phyloP scores from a whole-genome alignment of 176 grass and related monocot genomes.

The Poa annua region DNA sequence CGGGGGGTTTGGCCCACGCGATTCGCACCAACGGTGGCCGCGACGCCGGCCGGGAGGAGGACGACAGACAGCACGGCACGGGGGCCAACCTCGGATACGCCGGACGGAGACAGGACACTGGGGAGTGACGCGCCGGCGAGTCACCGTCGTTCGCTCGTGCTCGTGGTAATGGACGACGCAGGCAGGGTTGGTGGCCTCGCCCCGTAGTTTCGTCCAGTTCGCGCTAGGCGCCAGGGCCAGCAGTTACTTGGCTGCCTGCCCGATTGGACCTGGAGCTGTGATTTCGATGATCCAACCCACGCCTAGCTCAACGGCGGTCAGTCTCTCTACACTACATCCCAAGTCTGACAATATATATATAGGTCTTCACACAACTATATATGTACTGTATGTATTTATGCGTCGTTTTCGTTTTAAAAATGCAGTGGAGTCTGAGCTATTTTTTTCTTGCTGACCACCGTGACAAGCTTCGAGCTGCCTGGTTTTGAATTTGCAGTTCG shows the following conservation, averaged over 20 bases:
- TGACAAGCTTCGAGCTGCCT: too few species aligned
- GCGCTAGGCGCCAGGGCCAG: neutral
- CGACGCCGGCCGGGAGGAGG: constrained; percentile 1
- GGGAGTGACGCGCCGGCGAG: constrained; percentile 4
- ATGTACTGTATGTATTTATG: too few species aligned
- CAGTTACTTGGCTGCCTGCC: neutral
- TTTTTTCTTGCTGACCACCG: neutral
- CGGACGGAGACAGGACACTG: neutral
- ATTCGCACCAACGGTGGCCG: neutral
- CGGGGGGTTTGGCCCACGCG: neutral
- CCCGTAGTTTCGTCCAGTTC: neutral
- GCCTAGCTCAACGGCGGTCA: neutral
- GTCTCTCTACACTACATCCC: too few species aligned
- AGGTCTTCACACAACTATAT: too few species aligned
- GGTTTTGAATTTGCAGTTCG: too few species aligned
- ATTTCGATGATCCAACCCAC: neutral
- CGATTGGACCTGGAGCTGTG: neutral
- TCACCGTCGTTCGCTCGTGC: neutral
- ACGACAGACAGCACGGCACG: neutral
- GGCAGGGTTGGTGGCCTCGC: too few species aligned
- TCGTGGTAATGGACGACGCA: neutral
- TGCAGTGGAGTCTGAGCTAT: neutral
- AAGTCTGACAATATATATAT: neutral
- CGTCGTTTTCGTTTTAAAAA: constrained; percentile 25
- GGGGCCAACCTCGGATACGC: neutral